Evolutionary conservation across 2,329 filamentous ascomycete species (phyloP), one percentile per base, ranked within the genome.

Genomic region (Aureobasidium zeae): DNA sequence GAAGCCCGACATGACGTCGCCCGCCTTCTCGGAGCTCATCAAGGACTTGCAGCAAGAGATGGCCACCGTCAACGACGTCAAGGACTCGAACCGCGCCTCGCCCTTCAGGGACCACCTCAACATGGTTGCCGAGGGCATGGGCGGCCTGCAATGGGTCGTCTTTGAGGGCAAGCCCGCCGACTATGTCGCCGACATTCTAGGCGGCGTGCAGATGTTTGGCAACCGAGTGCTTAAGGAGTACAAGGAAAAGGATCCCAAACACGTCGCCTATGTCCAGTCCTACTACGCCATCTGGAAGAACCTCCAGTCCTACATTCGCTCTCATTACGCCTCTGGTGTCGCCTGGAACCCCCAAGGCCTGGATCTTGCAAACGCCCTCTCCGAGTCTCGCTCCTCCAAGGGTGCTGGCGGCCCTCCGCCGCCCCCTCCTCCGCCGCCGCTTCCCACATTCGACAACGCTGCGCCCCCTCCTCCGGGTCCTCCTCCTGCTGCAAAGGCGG

Each of bases 221-320:
- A 96, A 98, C 69, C 79, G 88, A 54, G 85, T 98, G 26, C 69
- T 96, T 53, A 94, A 87, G 66, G 83, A 93, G 55, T 81, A 83
- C 63, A 95, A 93, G 66, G 88, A 84, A 51, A 82, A 78, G 67
- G 85, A 89, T 56, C 73, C 76, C 44, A 77, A 78, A 55, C 84
- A 95, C 55, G 74, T 88, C 44, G 81, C 91, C 58, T 98, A 88
- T 78, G 79, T 95, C 24, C 84, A 89, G 57, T 73, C 86, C n/a
- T 95, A 93, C 68, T 94, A 94, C 65, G 79, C 81, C 56, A 75
- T 95, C 48, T 93, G 94, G 70, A 84, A 82, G 55, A 80, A 87
- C 21, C 77, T 98, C 31, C 71, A 78, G 46, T 79, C 82, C 38
- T 95, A 93, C 60, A 79, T 91, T 52, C 89, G 89, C 67, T 78